Evolutionary conservation across 352 stramenopile species (phyloP), one percentile per base, ranked within the genome.

Genomic region (Phytophthora sp.): DNA sequence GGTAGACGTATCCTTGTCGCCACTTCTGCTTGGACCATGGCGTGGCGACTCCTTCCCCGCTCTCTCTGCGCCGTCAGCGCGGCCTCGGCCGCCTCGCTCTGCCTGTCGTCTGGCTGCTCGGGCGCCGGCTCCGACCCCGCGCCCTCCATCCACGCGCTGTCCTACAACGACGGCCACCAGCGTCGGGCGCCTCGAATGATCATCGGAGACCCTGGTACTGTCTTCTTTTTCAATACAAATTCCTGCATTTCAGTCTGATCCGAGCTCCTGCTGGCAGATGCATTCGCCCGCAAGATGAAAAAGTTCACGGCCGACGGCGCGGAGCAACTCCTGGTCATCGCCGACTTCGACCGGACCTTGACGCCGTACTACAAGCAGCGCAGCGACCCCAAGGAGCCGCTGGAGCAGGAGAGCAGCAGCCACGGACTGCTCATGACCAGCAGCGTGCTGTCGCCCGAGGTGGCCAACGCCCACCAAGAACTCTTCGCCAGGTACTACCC

Each of bases 331-430:
- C 49, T 93, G 42, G 72, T 93, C 53, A 91, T 93, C 42, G 69
- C 82, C 27, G 84, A 93, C 41, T 93, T 93, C 59, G 84, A 93
- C 63, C 79, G 84, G 42, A 93, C 82, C 30, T 60, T 93, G 32
- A 91, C 84, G 43, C 74, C 79, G 37, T 79, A 71, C 53, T 82
- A 66, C 56, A 76, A 75, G 44, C 49, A 35, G 17, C 38, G 38
- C 4, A 42, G 26, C n/a, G 54, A 60, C 20, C 37, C 39, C 6
- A 45, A 55, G 8, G 27, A 26, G 1, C 53, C 46, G 0, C 21
- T 60, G 13, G 42, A 66, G 41, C 60, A 49, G 48, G 66, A 74
- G 30, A 70, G 7, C 43, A 74, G 66, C 41, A 71, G 53, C 31
- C 66, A 74, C 35, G 51, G 54, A 17, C 54, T 74, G 15, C 60